phyloP scores from a whole-genome alignment of 2,329 filamentous ascomycete genomes.

The Neopestalotiopsis sp. region DNA sequence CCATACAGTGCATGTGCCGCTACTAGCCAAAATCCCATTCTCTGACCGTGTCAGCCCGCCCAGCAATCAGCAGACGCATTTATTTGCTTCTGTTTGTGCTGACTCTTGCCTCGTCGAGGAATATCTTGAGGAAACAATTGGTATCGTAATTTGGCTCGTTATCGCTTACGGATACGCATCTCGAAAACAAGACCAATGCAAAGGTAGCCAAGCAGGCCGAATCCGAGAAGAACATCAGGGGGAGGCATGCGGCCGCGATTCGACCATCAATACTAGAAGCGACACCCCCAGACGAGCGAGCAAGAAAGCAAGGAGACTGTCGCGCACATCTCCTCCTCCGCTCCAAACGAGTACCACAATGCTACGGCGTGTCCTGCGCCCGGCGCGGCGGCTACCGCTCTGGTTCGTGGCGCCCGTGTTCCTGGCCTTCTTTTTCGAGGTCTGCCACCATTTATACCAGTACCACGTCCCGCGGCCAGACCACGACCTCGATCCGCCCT shows the following conservation, averaged over 20 bases:
- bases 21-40: not conserved
- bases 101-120: not conserved
- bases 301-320: not conserved
- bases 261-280: not conserved
- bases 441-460: slow-evolving; percentile 39
- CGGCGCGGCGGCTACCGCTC: slow-evolving; percentile 36
- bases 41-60: not conserved
- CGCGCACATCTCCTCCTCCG: not conserved
- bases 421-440: slow-evolving; percentile 39
- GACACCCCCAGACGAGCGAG: not conserved
- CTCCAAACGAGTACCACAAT: slow-evolving; percentile 23
- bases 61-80: not conserved
- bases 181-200: not conserved
- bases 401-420: slow-evolving; percentile 36
- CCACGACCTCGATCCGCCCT: slow-evolving; percentile 45
- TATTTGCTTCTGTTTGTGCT: not conserved
- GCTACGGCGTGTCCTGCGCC: slow-evolving; percentile 38
- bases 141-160: too few species aligned
- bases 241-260: not conserved
- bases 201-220: not conserved
- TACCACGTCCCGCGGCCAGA: slow-evolving; percentile 41
- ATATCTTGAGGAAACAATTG: not conserved
- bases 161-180: not conserved
- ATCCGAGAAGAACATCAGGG: not conserved
- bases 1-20: not conserved